These are phyloP conservation scores for Dothiorella sarmentorum DNA, from an alignment of 2,329 filamentous ascomycete species.

Conservation along the genomic window DNA sequence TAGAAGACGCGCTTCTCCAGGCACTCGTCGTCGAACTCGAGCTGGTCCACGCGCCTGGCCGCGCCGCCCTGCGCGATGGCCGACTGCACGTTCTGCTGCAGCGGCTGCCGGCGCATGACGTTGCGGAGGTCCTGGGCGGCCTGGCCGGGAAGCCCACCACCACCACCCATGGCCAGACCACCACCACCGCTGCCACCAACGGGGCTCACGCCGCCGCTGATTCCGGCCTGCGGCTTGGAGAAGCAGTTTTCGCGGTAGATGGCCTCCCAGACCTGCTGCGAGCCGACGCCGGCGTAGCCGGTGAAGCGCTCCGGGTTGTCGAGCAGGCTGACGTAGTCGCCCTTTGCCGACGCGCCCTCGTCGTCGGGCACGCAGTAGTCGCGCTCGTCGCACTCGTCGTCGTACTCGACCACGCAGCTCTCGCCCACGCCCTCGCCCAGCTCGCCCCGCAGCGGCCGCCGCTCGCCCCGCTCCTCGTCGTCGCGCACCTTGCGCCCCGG, in stretches of 20 bases:
- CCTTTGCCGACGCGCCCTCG: conserved; percentile 78
- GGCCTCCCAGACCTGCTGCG: conserved; percentile 90
- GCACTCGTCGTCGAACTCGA: conserved; percentile 86
- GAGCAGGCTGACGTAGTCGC: conserved; percentile 92
- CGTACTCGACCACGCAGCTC: conserved; percentile 95
- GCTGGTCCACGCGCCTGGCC: conserved; percentile 58
- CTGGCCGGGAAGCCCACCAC: conserved; percentile 37
- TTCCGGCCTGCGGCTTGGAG: conserved; percentile 47
- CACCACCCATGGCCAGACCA: conserved; percentile 31
- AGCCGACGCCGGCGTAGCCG: conserved; percentile 80
- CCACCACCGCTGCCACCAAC: conserved; percentile 41
- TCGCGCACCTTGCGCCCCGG: conserved; percentile 71
- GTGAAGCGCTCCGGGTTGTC: conserved; percentile 96
- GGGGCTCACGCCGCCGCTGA: conserved; percentile 27
- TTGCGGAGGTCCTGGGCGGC: conserved; percentile 60
- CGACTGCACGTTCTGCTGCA: conserved; percentile 59
- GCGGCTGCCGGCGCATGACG: conserved; percentile 58
- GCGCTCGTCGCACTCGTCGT: conserved; percentile 93
- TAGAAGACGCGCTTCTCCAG: conserved; percentile 99
- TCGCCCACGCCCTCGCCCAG: conserved; percentile 86
- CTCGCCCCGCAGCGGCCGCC: conserved; percentile 74
- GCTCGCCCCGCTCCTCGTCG: conserved; percentile 60
- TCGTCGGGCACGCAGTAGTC: conserved; percentile 98
- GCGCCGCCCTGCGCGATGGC: conserved; percentile 52
- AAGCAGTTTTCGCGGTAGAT: conserved; percentile 99